Base-by-base conservation (phyloP, 768 basidiomycete species). In the Mycena amicta region DNA sequence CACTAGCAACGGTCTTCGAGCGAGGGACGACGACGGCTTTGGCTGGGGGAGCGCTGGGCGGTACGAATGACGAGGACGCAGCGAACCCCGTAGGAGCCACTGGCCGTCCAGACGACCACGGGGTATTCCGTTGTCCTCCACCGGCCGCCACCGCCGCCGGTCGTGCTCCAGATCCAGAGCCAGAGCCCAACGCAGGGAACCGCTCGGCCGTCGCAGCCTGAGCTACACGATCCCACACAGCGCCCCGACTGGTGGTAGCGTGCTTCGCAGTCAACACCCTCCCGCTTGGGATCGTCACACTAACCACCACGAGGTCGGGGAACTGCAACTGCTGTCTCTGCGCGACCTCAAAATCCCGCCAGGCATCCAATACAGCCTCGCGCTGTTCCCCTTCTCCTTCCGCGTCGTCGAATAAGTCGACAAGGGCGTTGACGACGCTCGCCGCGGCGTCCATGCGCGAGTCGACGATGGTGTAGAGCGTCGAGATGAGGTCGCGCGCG, bases 381-480 rank as follows among this genome's bases (percentile, higher is more conserved):
- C 88, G 88, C 82, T 97, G 95, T 20, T 94, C 93, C 50, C n/a
- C n/a, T n/a, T n/a, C n/a, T n/a, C 88, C 87, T 33, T 92, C 92
- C 12, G 13, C 6, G 20, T 11, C 20, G 2, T 92, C 90, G 5
- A 96, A 68, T 4, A 93, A 72, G 62, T 92, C 93, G 3, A 94
- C 84, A 30, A 92, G 77, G 2, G 82, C 76, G 57, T 87, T 89
- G 43, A 87, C 75, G 40, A 86, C 76, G 53, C 83, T 80, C 0
- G 80, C 80, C 0, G 86, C 85, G 23, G 79, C 75, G 46, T 91
- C 88, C 28, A 83, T 67, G 60, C 86, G 76, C 16, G 78, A 71
- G 55, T 88, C 86, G 12, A 90, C 73, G 30, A 90, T 80, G 68
- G 87, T 91, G 87, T 88, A 96, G n/a, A 95, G 78, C 0, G 92